Evolutionary conservation across 306 rosid genomes (phyloP), one percentile per base, ranked within the genome.

Genomic region (Aeschynomene evenia): DNA sequence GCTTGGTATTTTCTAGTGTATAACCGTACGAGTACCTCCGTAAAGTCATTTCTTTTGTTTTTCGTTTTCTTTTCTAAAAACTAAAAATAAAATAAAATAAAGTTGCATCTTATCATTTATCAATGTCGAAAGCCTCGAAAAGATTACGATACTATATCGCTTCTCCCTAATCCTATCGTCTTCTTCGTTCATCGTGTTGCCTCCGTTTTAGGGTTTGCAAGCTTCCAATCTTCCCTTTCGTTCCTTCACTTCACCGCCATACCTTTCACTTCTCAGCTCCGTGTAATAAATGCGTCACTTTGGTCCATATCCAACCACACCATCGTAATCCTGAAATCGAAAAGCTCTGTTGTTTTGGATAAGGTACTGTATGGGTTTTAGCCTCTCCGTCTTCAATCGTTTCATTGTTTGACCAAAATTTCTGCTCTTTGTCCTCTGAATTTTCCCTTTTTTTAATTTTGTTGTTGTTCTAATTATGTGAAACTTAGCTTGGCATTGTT

Each of bases 141-240:
- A 42, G 75, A 70, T 70, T 42, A 42, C 34, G 46, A 46, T 46
- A 46, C 15, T 33, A 31, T 33, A 46, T 59, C 28, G 26, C 56
- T 50, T 50, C 56, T n/a, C 28, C 14, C 28, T 2, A 28, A 28
- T 28, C 31, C 31, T n/a, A 50, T 50, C 50, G 13, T 31, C 59
- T 34, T 48, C 24, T 37, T 61, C 43, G 0, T 34, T 19, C 21
- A 6, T 61, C 42, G 20, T 0, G 31, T 28, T n/a, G n/a, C 42
- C 13, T 0, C 0, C 20, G 15, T 55, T 33, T 19, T 43, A 54
- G 74, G 48, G 68, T 58, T 34, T 34, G 70, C 63, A 24, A 53
- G 36, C 19, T 72, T 49, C 54, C 43, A 18, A 36, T 48, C 43
- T 31, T 28, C 31, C 28, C 53, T 14, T 33, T 34, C 48, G 0